Conservation (phyloP, 1,139 yeast genomes). For the Candida buenavistaensis region DNA sequence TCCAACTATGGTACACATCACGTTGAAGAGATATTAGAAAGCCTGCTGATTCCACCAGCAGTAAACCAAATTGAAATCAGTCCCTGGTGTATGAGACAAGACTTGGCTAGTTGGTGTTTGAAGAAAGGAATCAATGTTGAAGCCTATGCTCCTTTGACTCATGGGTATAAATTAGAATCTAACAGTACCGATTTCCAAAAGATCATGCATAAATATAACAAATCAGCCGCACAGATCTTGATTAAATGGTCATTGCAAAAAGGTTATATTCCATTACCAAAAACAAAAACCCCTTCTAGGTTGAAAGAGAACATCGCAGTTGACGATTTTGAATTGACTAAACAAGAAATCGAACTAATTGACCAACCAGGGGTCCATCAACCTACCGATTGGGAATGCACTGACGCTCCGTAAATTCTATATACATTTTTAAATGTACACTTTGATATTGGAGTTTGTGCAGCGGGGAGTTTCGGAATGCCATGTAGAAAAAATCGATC, state of each 20-base stretch:
- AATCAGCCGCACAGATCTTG: slow-evolving; percentile 32
- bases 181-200: slow-evolving; percentile 13
- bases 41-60: slow-evolving; percentile 52
- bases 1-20: slow-evolving; percentile 69
- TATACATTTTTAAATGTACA: too few species aligned
- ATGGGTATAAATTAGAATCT: slow-evolving; percentile 27
- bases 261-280: slow-evolving; percentile 45
- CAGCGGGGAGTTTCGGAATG: too few species aligned
- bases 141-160: slow-evolving; percentile 43
- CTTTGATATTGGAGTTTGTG: too few species aligned
- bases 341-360: slow-evolving; percentile 38
- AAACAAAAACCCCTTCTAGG: slow-evolving; percentile 28
- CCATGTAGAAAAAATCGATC: too few species aligned
- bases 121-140: slow-evolving; percentile 30
- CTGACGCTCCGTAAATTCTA: slow-evolving; percentile 56
- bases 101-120: slow-evolving; percentile 56
- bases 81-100: slow-evolving; percentile 74
- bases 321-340: slow-evolving; percentile 48
- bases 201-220: slow-evolving; percentile 25
- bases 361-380: slow-evolving; percentile 51
- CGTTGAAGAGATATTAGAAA: slow-evolving; percentile 52
- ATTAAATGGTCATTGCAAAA: slow-evolving; percentile 40
- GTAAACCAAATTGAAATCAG: slow-evolving; percentile 70
- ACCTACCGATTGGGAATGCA: slow-evolving; percentile 73
- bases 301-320: slow-evolving; percentile 41